phyloP scores from a whole-genome alignment of 164 flowering plant genomes.

The Aristolochia californica region DNA sequence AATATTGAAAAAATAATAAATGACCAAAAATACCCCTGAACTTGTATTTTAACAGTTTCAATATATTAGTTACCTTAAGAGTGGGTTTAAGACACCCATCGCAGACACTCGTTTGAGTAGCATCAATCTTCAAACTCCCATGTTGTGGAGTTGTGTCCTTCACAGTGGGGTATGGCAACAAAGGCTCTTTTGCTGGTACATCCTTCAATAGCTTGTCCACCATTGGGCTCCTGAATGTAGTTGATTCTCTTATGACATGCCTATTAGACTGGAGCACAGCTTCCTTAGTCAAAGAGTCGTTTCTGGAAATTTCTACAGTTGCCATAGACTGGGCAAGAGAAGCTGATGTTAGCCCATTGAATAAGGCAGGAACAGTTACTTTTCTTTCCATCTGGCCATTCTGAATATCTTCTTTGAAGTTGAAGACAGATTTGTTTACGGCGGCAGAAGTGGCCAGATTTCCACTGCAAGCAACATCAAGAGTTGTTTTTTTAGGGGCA shows the following conservation, averaged over 20 bases:
- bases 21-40: too few species aligned
- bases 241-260: too few species aligned
- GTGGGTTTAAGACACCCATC: background rate
- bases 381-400: slow-evolving; percentile 17
- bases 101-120: background rate
- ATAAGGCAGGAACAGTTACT: slow-evolving; percentile 7
- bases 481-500: slow-evolving; percentile 29
- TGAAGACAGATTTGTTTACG: slow-evolving; percentile 14
- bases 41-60: too few species aligned
- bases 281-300: background rate
- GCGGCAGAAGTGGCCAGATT: slow-evolving; percentile 15
- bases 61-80: background rate
- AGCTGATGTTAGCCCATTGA: slow-evolving; percentile 5
- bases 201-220: too few species aligned
- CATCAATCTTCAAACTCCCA: background rate
- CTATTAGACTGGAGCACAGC: too few species aligned
- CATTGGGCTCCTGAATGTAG: too few species aligned
- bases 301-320: background rate
- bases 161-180: too few species aligned
- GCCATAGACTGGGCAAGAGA: background rate
- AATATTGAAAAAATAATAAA: too few species aligned
- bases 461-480: slow-evolving; percentile 25
- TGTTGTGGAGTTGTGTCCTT: background rate
- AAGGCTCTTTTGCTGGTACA: too few species aligned
- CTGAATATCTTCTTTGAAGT: slow-evolving; percentile 15